Evolutionary conservation across 2,329 filamentous ascomycete genomes (phyloP), one percentile per base, ranked within the genome.

Genomic region (Aspergillus eucalypticola): DNA sequence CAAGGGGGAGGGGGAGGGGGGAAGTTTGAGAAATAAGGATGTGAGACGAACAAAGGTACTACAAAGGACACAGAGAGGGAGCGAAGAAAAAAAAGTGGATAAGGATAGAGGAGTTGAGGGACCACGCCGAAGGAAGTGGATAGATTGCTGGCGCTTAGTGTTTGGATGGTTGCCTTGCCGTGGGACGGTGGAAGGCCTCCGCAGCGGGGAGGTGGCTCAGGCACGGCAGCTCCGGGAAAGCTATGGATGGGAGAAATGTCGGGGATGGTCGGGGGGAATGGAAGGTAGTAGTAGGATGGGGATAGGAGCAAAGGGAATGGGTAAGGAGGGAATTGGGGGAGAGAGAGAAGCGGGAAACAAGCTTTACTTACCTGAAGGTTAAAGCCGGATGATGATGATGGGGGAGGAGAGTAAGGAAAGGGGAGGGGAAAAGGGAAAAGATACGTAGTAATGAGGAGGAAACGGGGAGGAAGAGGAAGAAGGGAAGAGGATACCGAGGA

Each of bases 141-240:
- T 49, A 35, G 32, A 35, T 13, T 44, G 58, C 23, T 49, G 41
- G 53, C 59, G 60, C 44, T 51, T 56, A 49, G 32, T n/a, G n/a
- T 39, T 56, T 60, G 50, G 49, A 23, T 62, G 60, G 60, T 60
- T 62, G 58, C 58, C 50, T 62, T 60, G 60, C 56, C 53, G 58
- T 21, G 39, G 57, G 48, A 21, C 17, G 41, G 19, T 54, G 23
- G 41, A 56, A 39, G 52, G 57, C 44, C 59, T 66, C 56, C 58
- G 62, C 57, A 64, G 61, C 60, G 60, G 61, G 60, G 60, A 59
- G 56, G 48, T 54, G 56, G 56, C 54, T 56, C 52, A 55, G 52
- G 56, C 29, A 44, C 51, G 59, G 51, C 55, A 52, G 44, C 23
- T 53, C 32, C 39, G n/a, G 32, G 52, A 42, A 42, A 29, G 27